Percentiles rank a stretch among this genome's conserved stretches.
These are phyloP conservation scores for Fusarium veterinarium DNA, from an alignment of 2,329 filamentous ascomycete genomes.

Conservation along the genomic window DNA sequence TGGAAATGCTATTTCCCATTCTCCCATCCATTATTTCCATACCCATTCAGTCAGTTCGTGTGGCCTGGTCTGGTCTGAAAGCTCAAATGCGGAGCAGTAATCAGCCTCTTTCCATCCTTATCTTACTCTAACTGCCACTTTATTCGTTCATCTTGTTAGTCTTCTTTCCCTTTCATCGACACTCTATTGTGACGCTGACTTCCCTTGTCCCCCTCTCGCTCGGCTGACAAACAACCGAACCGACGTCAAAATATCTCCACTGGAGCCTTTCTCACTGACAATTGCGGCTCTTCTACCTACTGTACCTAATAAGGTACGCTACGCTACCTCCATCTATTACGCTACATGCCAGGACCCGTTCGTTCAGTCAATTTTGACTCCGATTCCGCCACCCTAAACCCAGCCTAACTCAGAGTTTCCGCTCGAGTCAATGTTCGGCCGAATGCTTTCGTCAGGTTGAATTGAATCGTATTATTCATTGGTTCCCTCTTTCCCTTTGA, in stretches of 20 bases:
- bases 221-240: slow-evolving; percentile 20
- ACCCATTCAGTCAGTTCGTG: neutral
- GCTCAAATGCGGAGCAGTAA: slow-evolving; percentile 27
- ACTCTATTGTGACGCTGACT: slow-evolving; percentile 5
- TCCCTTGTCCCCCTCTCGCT: slow-evolving; percentile 16
- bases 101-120: slow-evolving; percentile 10
- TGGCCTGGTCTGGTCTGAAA: neutral
- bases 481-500: neutral
- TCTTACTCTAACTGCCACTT: slow-evolving; percentile 14
- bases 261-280: slow-evolving; percentile 2
- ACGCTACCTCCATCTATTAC: neutral
- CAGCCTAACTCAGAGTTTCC: neutral
- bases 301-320: slow-evolving; percentile 4
- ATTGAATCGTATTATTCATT: slow-evolving; percentile 4
- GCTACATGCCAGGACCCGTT: slow-evolving; percentile 17
- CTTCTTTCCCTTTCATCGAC: slow-evolving; percentile 1
- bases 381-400: slow-evolving; percentile 27
- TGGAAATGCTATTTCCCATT: slow-evolving; percentile 11
- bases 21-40: slow-evolving; percentile 15
- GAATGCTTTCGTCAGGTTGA: slow-evolving; percentile 13
- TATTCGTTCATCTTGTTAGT: slow-evolving; percentile 7
- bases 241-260: slow-evolving; percentile 6
- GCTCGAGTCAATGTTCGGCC: slow-evolving; percentile 4
- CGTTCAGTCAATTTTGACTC: slow-evolving; percentile 2
- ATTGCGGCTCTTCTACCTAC: slow-evolving; percentile 31